phyloP scores from a whole-genome alignment of 148 eudicot species.

The Vaccinium vitisidaea region DNA sequence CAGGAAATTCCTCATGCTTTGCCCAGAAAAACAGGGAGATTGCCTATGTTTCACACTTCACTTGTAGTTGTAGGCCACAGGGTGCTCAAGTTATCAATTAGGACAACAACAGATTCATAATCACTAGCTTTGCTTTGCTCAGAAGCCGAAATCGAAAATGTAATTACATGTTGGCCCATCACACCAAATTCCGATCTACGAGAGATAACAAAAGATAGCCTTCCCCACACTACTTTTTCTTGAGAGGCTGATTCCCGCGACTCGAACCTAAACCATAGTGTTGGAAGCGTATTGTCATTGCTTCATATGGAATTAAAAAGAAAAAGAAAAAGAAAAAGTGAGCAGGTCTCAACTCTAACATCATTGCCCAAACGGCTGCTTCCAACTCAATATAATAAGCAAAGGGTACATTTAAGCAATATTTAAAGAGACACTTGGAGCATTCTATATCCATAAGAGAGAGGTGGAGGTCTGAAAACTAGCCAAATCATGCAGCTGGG shows the following conservation, averaged over 20 bases:
- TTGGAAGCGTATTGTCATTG: not conserved
- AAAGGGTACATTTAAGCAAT: not conserved
- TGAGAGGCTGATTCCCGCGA: not conserved
- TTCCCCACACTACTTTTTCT: not conserved
- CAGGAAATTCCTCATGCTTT: not conserved
- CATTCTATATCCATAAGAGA: not conserved
- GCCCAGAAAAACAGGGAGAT: not conserved
- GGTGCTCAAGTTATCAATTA: not conserved
- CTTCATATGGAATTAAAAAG: not conserved
- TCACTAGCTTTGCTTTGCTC: not conserved
- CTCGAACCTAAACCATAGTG: not conserved
- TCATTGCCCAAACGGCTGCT: conserved; percentile 1
- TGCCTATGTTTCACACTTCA: not conserved
- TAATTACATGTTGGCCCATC: not conserved
- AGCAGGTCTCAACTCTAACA: not conserved
- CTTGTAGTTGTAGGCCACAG: not conserved
- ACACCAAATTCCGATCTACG: not conserved
- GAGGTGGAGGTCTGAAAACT: not conserved
- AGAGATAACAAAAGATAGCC: not conserved
- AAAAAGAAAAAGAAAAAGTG: not conserved
- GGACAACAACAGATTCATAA: not conserved
- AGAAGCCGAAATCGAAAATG: not conserved
- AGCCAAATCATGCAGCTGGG: not conserved
- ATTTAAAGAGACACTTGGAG: not conserved
- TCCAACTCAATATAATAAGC: not conserved